Evolutionary conservation across 371 early-diverging fungal genomes (phyloP).

Genomic region (Mucor saturninus): DNA sequence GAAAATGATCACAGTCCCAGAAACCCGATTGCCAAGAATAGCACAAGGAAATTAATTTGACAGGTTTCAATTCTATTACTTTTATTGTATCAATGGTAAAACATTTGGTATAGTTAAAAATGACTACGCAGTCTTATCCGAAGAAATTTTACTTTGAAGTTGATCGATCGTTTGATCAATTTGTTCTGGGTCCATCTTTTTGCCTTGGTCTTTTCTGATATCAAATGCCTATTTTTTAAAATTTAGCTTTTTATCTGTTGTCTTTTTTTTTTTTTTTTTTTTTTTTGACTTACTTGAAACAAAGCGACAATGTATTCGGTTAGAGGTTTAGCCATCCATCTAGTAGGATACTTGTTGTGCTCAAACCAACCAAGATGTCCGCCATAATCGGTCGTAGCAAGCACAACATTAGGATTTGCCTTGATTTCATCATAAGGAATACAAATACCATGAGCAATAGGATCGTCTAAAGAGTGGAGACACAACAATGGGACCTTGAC

Average conservation of each 20-base stretch:
- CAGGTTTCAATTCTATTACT: constrained; percentile 1
- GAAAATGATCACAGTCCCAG: not conserved
- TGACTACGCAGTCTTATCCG: constrained; percentile 10
- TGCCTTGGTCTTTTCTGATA: constrained; percentile 7
- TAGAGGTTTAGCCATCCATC: constrained; percentile 74
- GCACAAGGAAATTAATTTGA: not conserved
- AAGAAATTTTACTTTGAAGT: constrained; percentile 8
- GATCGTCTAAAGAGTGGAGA: constrained; percentile 92
- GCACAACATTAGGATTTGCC: constrained; percentile 81
- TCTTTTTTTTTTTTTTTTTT: no score
- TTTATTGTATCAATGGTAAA: not conserved
- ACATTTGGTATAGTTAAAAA: not conserved
- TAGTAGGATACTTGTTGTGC: constrained; percentile 52
- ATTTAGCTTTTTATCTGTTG: no score
- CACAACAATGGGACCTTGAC: constrained; percentile 83
- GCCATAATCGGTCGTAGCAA: constrained; percentile 87
- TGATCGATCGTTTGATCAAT: constrained; percentile 23
- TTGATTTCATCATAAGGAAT: constrained; percentile 80
- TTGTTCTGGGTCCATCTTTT: constrained; percentile 1
- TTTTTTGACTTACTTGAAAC: constrained; percentile 15
- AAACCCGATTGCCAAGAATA: constrained; percentile 19
- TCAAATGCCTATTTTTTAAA: constrained; percentile 3
- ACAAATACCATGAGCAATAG: constrained; percentile 74
- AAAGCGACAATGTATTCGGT: constrained; percentile 75
- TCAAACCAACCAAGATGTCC: constrained; percentile 97